These are phyloP conservation scores for Verruconis gallopava DNA, from an alignment of 2,329 filamentous ascomycete species.

Conservation along the genomic window DNA sequence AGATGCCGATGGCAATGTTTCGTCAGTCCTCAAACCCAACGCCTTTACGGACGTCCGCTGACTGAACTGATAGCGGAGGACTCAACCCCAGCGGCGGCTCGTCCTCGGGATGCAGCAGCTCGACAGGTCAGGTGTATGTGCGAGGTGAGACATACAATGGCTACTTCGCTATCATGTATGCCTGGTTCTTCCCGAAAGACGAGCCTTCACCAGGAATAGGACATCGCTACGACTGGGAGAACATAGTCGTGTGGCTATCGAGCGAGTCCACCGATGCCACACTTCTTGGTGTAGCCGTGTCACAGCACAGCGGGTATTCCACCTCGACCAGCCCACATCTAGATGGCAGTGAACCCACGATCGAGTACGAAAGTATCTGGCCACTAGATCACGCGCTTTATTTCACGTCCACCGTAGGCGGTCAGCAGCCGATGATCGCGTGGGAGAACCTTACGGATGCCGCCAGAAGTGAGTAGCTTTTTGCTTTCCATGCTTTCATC, in stretches of 20 bases:
- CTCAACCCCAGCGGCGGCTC: slow-evolving; percentile 28
- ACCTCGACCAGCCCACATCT: slow-evolving; percentile 31
- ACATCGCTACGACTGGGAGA: slow-evolving; percentile 45
- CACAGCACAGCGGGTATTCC: slow-evolving; percentile 37
- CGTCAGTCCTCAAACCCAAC: no score
- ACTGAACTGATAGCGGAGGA: slow-evolving; percentile 25
- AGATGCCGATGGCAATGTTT: slow-evolving; percentile 42
- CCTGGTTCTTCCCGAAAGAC: slow-evolving; percentile 41
- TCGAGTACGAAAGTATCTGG: slow-evolving; percentile 34
- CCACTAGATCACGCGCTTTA: slow-evolving; percentile 36
- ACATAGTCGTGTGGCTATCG: slow-evolving; percentile 39
- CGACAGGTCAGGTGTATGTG: slow-evolving; percentile 39
- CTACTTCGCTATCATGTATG: slow-evolving; percentile 38
- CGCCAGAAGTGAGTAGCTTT: no score
- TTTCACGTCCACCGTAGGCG: slow-evolving; percentile 28
- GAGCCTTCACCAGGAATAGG: slow-evolving; percentile 31
- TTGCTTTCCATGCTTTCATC: no score
- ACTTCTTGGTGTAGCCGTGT: slow-evolving; percentile 38
- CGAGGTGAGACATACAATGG: slow-evolving; percentile 29
- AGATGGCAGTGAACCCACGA: slow-evolving; percentile 18
- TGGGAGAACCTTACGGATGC: slow-evolving; percentile 36
- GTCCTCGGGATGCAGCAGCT: slow-evolving; percentile 29
- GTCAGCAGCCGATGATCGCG: slow-evolving; percentile 34
- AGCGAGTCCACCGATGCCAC: slow-evolving; percentile 25
- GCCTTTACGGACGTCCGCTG: no score